Conservation (phyloP, 2,329 filamentous ascomycete genomes). For the Fusarium sp. region DNA sequence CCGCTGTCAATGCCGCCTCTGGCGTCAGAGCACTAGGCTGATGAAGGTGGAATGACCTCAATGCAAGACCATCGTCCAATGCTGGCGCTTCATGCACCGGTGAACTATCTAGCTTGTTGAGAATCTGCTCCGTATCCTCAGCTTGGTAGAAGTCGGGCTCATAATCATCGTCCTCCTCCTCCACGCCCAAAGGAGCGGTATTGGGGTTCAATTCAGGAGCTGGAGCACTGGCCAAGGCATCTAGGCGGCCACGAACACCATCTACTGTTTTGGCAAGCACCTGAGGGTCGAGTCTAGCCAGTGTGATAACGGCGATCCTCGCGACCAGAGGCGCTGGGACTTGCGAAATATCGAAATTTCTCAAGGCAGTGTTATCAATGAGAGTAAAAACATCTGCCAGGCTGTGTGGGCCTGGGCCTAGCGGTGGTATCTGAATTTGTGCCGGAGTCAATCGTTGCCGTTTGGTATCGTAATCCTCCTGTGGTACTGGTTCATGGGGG, state of each 20-base stretch:
- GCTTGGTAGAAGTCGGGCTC: conserved; percentile 86
- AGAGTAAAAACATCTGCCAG: conserved; percentile 89
- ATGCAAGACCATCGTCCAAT: conserved; percentile 63
- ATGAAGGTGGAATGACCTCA: conserved; percentile 84
- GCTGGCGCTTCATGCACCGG: conserved; percentile 61
- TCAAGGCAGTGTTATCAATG: conserved; percentile 77
- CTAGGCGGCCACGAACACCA: conserved; percentile 66
- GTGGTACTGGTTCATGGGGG: conserved; percentile 75
- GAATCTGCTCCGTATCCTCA: conserved; percentile 81
- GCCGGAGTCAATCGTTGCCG: conserved; percentile 73
- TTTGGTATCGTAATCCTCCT: conserved; percentile 83
- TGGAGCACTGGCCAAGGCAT: conserved; percentile 60
- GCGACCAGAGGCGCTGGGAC: conserved; percentile 81
- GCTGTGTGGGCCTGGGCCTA: conserved; percentile 81
- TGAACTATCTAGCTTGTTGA: conserved; percentile 80
- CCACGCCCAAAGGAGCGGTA: conserved; percentile 72
- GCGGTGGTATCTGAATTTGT: conserved; percentile 71
- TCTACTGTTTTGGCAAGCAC: conserved; percentile 80
- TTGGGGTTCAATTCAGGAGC: conserved; percentile 66
- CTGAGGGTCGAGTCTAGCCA: conserved; percentile 77
- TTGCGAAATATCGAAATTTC: conserved; percentile 84
- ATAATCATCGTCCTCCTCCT: conserved; percentile 88
- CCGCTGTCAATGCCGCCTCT: conserved; percentile 78
- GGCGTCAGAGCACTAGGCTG: conserved; percentile 79
- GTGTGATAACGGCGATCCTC: conserved; percentile 83